A percentile compares a stretch with the other conserved stretches of the same genome.
These are phyloP conservation scores for Pseudopithomyces chartarum DNA, from an alignment of 2,329 filamentous ascomycete genomes.

Conservation along the genomic window DNA sequence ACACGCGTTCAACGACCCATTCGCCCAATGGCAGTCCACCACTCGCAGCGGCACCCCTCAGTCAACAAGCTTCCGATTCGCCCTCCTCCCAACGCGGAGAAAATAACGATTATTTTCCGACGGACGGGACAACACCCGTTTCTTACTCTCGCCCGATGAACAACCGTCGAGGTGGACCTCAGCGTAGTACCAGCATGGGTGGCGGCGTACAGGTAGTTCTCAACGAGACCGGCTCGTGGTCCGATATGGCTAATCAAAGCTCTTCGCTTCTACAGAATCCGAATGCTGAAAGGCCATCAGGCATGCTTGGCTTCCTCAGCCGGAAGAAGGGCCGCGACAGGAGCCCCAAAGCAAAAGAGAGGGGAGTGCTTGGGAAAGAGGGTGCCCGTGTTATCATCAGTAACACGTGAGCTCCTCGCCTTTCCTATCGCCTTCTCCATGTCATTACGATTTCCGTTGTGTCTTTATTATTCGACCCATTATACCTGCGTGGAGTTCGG, in stretches of 20 bases:
- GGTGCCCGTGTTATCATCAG: slow-evolving; percentile 71
- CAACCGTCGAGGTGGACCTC: slow-evolving; percentile 61
- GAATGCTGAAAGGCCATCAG: slow-evolving; percentile 60
- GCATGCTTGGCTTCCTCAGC: slow-evolving; percentile 88
- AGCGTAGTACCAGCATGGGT: slow-evolving; percentile 74
- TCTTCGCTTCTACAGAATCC: slow-evolving; percentile 64
- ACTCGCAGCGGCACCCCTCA: slow-evolving; percentile 35
- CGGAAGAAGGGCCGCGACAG: slow-evolving; percentile 88
- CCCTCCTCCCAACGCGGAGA: slow-evolving; percentile 43
- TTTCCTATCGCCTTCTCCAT: slow-evolving; percentile 9
- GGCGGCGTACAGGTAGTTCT: slow-evolving; percentile 91
- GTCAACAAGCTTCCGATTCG: slow-evolving; percentile 31
- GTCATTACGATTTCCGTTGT: slow-evolving; percentile 36
- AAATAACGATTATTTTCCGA: slow-evolving; percentile 41
- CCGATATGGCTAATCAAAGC: slow-evolving; percentile 83
- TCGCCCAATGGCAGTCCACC: slow-evolving; percentile 56
- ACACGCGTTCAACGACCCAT: slow-evolving; percentile 50
- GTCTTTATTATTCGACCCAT: slow-evolving; percentile 21
- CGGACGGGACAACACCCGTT: slow-evolving; percentile 33
- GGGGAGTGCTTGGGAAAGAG: slow-evolving; percentile 92
- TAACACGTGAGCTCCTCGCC: slow-evolving; percentile 38
- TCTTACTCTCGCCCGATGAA: slow-evolving; percentile 49
- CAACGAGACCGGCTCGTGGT: slow-evolving; percentile 89
- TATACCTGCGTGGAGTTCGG: slow-evolving; percentile 37
- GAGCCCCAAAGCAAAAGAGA: slow-evolving; percentile 92